phyloP scores from a whole-genome alignment of 2,329 filamentous ascomycete species.

The Pyrenophora graminea region DNA sequence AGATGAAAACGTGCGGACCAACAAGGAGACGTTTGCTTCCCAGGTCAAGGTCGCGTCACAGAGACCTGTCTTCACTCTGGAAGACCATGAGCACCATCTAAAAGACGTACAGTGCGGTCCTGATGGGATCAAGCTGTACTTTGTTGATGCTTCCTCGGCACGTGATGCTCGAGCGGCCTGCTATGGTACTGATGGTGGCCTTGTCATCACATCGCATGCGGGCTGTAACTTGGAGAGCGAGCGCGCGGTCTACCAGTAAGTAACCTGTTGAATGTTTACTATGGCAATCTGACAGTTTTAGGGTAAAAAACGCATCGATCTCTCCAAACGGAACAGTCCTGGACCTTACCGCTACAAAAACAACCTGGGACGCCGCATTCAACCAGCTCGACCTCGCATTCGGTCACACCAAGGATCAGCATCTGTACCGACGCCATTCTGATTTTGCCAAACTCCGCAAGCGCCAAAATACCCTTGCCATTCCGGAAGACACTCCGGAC shows the following conservation, averaged over 20 bases:
- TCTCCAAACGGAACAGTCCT: conserved; percentile 32
- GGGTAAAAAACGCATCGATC: conserved; percentile 29
- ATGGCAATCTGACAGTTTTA: conserved; percentile 9
- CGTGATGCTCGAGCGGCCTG: conserved; percentile 35
- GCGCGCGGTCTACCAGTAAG: conserved; percentile 41
- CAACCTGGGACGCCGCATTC: conserved; percentile 38
- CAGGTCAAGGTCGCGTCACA: conserved; percentile 39
- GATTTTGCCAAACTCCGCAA: conserved; percentile 29
- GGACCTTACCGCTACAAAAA: conserved; percentile 30
- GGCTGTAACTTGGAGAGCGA: conserved; percentile 45
- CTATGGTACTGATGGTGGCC: conserved; percentile 24
- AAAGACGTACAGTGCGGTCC: conserved; percentile 34
- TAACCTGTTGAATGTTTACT: not conserved
- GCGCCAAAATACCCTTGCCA: conserved; percentile 23
- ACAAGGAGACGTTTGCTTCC: conserved; percentile 40
- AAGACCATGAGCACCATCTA: conserved; percentile 45
- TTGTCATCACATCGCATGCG: conserved; percentile 46
- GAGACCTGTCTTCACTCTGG: conserved; percentile 40
- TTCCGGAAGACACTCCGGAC: conserved; percentile 27
- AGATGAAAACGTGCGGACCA: conserved; percentile 32
- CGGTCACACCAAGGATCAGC: conserved; percentile 37
- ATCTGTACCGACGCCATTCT: conserved; percentile 35
- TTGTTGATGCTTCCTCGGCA: conserved; percentile 31
- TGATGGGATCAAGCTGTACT: conserved; percentile 35
- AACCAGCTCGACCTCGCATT: conserved; percentile 37